A percentile compares a stretch with the other conserved stretches of the same genome.
Evolutionary conservation across 2,329 filamentous ascomycete species (phyloP).

Genomic region (Exophiala viscosa): DNA sequence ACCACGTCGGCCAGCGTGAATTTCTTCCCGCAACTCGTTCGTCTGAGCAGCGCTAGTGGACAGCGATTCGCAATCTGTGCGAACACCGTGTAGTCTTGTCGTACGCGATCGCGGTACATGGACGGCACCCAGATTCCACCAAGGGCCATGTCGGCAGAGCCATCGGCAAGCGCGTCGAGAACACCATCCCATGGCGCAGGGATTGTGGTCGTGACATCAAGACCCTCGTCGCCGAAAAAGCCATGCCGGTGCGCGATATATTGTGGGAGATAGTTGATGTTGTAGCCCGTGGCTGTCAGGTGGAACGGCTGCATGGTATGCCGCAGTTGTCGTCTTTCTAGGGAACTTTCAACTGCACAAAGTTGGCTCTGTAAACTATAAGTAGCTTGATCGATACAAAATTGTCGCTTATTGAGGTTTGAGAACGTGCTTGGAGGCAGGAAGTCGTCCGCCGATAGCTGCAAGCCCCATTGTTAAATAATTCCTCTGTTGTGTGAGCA

Average conservation of each 20-base stretch:
- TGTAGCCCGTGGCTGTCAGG: constrained; percentile 10
- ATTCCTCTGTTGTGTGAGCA: too few relatives aligned
- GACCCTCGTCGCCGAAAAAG: constrained; percentile 7
- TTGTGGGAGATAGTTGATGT: constrained; percentile 13
- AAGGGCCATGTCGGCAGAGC: constrained; percentile 15
- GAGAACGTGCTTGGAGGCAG: too few relatives aligned
- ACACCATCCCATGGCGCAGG: constrained; percentile 13
- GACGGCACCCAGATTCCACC: constrained; percentile 19
- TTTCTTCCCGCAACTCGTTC: neutral
- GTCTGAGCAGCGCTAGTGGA: constrained; percentile 10
- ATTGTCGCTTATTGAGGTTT: too few relatives aligned
- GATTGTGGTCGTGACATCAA: constrained; percentile 6
- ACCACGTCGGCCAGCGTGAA: constrained; percentile 10
- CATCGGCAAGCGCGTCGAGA: constrained; percentile 14
- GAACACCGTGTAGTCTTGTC: constrained; percentile 16
- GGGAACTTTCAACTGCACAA: too few relatives aligned
- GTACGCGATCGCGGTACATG: constrained; percentile 14
- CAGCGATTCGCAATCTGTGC: constrained; percentile 16
- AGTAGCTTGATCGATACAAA: too few relatives aligned
- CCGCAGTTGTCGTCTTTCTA: too few relatives aligned
- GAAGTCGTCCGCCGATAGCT: too few relatives aligned
- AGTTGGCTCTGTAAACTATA: too few relatives aligned
- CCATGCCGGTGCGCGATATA: constrained; percentile 10
- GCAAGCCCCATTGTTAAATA: too few relatives aligned
- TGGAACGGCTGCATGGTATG: constrained; percentile 6